Evolutionary conservation across 2,329 filamentous ascomycete species (phyloP).

Genomic region (Beauveria pseudobassiana): DNA sequence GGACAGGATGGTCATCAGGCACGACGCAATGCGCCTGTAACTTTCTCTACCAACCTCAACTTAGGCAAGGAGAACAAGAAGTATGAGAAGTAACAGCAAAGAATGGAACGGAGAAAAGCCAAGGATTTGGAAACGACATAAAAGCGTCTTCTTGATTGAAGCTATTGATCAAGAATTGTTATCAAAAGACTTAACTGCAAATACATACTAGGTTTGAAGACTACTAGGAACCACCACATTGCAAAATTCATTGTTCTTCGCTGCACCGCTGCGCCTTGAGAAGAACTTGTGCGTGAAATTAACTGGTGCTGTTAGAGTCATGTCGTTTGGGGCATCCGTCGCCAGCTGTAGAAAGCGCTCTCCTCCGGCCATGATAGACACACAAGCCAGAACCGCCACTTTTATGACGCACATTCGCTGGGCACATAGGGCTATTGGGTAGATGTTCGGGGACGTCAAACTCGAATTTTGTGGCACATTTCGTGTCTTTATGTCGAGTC

Average conservation of each 20-base stretch:
- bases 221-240: background rate
- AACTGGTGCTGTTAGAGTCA: background rate
- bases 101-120: no score
- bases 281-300: background rate
- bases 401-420: slow-evolving; percentile 36
- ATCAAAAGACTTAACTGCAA: background rate
- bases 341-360: slow-evolving; percentile 11
- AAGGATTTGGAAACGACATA: no score
- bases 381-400: slow-evolving; percentile 41
- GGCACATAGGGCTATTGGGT: slow-evolving; percentile 44
- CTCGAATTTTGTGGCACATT: slow-evolving; percentile 27
- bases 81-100: no score
- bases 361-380: slow-evolving; percentile 40
- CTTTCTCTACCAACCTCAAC: no score
- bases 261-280: background rate
- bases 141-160: no score
- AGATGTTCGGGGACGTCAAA: slow-evolving; percentile 46
- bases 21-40: no score
- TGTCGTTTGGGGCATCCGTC: slow-evolving; percentile 21
- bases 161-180: background rate
- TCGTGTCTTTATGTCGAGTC: slow-evolving; percentile 15
- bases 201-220: background rate
- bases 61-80: no score
- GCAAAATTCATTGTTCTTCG: background rate
- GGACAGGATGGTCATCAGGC: no score